A percentile compares a stretch with the other conserved stretches of the same genome.
phyloP scores from a whole-genome alignment of 345 rosid species.

The Brassica incana region DNA sequence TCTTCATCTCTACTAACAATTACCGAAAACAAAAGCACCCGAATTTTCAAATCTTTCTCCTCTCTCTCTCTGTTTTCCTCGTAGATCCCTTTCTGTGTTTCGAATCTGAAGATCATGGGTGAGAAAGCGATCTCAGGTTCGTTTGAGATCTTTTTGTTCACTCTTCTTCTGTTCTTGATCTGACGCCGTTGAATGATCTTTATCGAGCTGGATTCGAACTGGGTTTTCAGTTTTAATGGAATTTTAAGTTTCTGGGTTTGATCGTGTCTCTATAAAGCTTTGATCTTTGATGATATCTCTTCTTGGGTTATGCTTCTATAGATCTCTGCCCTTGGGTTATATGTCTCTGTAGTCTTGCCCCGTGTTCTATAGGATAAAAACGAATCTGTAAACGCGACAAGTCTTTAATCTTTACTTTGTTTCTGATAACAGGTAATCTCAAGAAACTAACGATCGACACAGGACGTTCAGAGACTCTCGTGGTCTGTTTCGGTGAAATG shows the following conservation, averaged over 20 bases:
- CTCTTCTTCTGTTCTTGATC: conserved; percentile 26
- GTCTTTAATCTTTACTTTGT: background rate
- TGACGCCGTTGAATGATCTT: background rate
- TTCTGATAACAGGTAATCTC: conserved; percentile 39
- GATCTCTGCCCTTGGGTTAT: conserved; percentile 25
- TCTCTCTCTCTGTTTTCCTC: conserved; percentile 8
- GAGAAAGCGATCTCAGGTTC: conserved; percentile 45
- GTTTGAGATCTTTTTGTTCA: conserved; percentile 14
- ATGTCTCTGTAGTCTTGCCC: background rate
- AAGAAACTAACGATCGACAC: conserved; percentile 34
- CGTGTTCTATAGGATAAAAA: background rate
- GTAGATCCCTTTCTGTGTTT: conserved; percentile 14
- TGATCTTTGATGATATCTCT: conserved; percentile 25
- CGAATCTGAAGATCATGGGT: conserved; percentile 45
- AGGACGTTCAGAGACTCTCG: conserved; percentile 43
- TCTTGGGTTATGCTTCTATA: conserved; percentile 19
- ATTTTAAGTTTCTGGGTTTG: conserved; percentile 29
- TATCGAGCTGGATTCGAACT: conserved; percentile 13
- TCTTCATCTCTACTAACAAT: conserved; percentile 32
- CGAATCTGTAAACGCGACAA: background rate
- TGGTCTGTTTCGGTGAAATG: conserved; percentile 95
- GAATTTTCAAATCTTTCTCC: conserved; percentile 9
- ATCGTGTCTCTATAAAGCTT: conserved; percentile 23
- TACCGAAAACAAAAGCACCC: conserved; percentile 2
- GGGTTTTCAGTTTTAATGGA: background rate